These are phyloP conservation scores for Alloascoidea africana DNA, from an alignment of 805 yeast species.

Conservation along the genomic window DNA sequence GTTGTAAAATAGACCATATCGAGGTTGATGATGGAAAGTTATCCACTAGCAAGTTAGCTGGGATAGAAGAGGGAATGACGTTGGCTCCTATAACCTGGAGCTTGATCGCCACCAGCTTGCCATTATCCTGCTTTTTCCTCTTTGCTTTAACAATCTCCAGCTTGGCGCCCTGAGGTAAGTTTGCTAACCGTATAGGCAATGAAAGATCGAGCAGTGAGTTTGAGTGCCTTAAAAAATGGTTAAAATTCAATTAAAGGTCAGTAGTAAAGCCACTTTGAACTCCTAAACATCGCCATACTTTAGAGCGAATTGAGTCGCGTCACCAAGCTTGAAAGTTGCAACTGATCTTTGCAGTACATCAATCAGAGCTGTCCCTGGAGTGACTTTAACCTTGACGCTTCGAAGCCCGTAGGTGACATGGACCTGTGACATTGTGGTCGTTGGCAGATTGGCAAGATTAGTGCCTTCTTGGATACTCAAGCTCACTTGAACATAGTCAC, in stretches of 20 bases:
- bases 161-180: constrained; percentile 29
- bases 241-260: background rate
- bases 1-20: constrained; percentile 10
- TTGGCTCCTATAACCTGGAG: constrained; percentile 8
- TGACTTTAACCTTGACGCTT: constrained; percentile 18
- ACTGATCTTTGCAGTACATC: constrained; percentile 22
- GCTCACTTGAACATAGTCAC: no score
- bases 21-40: constrained; percentile 9
- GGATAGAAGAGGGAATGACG: constrained; percentile 8
- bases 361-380: constrained; percentile 21
- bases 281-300: constrained; percentile 4
- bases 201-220: constrained; percentile 19
- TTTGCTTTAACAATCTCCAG: constrained; percentile 9
- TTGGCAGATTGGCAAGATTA: no score
- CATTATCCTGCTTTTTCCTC: background rate
- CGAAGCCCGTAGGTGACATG: constrained; percentile 20
- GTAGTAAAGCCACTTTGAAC: background rate
- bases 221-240: constrained; percentile 14
- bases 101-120: constrained; percentile 6
- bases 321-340: constrained; percentile 20
- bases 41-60: constrained; percentile 6
- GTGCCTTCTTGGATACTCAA: no score
- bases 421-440: constrained; percentile 22
- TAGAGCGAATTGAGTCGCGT: constrained; percentile 4
- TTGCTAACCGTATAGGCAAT: constrained; percentile 27